Percentiles rank a stretch among this genome's conserved stretches.
These are phyloP conservation scores for Neurospora cerealis DNA, from an alignment of 495 filamentous ascomycete species.

Conservation along the genomic window DNA sequence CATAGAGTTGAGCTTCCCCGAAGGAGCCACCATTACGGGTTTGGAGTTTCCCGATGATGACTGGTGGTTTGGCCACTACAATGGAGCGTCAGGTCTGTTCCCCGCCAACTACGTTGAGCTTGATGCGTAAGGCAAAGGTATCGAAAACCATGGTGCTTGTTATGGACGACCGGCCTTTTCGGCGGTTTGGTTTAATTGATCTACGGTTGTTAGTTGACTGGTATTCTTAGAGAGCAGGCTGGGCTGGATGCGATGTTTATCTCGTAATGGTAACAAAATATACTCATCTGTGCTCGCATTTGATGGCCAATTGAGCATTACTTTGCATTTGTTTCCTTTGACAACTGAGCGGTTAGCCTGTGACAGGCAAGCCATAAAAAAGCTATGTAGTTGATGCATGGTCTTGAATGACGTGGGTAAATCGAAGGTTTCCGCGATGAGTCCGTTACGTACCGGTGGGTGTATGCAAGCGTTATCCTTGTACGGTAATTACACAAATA, in stretches of 20 bases:
- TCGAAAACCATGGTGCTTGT: not conserved
- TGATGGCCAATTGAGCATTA: not conserved
- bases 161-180: not conserved
- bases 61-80: constrained; percentile 91
- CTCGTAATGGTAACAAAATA: not conserved
- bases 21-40: constrained; percentile 64
- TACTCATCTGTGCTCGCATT: not conserved
- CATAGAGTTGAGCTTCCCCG: constrained; percentile 76
- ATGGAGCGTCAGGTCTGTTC: constrained; percentile 78
- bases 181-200: not conserved
- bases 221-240: not conserved
- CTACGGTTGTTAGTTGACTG: not conserved
- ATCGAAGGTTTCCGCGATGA: not conserved
- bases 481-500: not conserved
- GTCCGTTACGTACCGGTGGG: not conserved
- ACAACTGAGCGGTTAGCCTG: not conserved
- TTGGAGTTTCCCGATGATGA: constrained; percentile 94
- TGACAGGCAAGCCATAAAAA: not conserved
- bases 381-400: not conserved
- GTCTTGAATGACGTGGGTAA: not conserved
- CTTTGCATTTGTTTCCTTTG: not conserved
- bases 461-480: not conserved
- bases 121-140: constrained; percentile 34
- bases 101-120: constrained; percentile 74
- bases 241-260: not conserved